Base-by-base conservation (phyloP, 106 monocot species). In the Allium fistulosum region DNA sequence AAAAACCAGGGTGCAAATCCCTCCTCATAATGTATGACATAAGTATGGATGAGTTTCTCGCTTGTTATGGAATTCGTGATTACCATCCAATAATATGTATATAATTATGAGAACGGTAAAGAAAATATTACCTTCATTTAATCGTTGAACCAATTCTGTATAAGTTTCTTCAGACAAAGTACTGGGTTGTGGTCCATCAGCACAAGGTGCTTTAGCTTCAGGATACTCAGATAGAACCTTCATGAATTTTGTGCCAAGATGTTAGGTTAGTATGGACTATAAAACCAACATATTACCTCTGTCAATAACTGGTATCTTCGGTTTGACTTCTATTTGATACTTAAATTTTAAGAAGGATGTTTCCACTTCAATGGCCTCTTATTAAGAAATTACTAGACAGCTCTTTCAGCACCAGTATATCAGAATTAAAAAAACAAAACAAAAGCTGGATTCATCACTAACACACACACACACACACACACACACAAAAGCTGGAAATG, bases 221-320 rank as follows among this genome's bases (percentile, higher is more conserved):
- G 84, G 78, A 74, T 97, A 97, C 75, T 92, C 88, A 75, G 77
- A 83, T 82, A 97, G 75, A 49, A 84, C 84, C 92, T 92, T 76
- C 57, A 69, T 61, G 61, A 52, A 56, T 48, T 69, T 22, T 59
- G 74, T 69, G 65, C 22, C 22, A 22, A 22, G 22, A 1, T 22
- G 1, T 22, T 22, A 22, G 22, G 22, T 22, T 22, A 22, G 22
- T 22, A 22, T 22, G 22, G 22, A 22, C 22, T 22, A 22, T 22
- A 22, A 22, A 22, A 22, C 22, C 22, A 22, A 22, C 22, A 22
- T 22, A 22, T 22, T 22, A 22, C 22, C 22, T 22, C 0, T 22
- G 22, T 22, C 22, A 22, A 22, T 22, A 22, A 22, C 22, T 22
- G 22, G 22, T 22, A 22, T 22, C 22, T 22, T 22, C 22, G 22